Evolutionary conservation across 208 protist species (phyloP).

Genomic region (Crithidia bombi): DNA sequence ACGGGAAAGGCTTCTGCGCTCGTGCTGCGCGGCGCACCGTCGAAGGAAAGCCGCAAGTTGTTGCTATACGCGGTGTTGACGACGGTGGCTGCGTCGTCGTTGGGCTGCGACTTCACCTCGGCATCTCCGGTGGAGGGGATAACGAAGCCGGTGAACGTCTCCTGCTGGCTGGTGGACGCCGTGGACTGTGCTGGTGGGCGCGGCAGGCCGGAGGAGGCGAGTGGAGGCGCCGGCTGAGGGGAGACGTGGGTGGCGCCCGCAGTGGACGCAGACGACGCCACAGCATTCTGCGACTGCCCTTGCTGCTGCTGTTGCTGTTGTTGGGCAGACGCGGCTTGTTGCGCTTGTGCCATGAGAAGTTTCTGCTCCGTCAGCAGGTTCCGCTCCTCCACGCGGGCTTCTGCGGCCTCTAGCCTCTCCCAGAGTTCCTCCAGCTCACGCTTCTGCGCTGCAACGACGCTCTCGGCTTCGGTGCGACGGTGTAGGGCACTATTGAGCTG

Average conservation of each 20-base stretch:
- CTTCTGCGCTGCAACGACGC: conserved; percentile 25
- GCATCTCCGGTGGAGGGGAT: conserved; percentile 1
- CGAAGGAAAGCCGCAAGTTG: conserved; percentile 9
- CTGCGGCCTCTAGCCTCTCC: conserved; percentile 42
- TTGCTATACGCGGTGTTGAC: conserved; percentile 1
- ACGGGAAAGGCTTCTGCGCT: not conserved
- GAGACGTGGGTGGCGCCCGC: not conserved
- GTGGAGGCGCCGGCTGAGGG: not conserved
- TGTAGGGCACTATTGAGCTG: conserved; percentile 54
- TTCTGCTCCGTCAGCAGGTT: conserved; percentile 18
- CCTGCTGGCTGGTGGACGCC: not conserved
- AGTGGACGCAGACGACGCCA: not conserved
- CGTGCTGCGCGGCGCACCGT: not conserved
- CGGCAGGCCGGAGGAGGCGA: not conserved
- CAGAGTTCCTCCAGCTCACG: conserved; percentile 49
- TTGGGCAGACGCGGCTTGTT: not conserved
- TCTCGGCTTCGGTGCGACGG: conserved; percentile 21
- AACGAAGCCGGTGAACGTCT: not conserved
- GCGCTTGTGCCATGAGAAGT: conserved; percentile 8
- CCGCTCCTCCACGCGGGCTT: conserved; percentile 30
- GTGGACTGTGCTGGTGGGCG: not conserved
- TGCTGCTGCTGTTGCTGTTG: not conserved
- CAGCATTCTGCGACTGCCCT: not conserved
- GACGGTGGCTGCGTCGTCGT: conserved; percentile 10
- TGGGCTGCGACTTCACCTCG: conserved; percentile 2